These are phyloP conservation scores for Huiozyma sinensis DNA, from an alignment of 805 yeast species.

Conservation along the genomic window DNA sequence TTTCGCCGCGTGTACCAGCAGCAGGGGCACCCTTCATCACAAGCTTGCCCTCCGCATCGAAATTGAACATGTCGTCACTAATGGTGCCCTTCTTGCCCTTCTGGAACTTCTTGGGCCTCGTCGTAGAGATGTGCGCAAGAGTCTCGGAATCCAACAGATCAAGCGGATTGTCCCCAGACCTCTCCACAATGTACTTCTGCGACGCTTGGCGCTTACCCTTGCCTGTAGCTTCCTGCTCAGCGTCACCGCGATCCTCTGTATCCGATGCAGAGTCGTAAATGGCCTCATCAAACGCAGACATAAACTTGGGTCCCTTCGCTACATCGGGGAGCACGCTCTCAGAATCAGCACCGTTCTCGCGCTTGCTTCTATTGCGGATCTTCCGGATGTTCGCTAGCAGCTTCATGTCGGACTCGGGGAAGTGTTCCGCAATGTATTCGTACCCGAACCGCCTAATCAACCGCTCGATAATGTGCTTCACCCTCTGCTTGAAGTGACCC, in stretches of 20 bases:
- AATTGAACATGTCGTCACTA: constrained; percentile 23
- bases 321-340: constrained; percentile 10
- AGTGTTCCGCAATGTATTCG: constrained; percentile 66
- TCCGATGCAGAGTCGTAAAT: constrained; percentile 65
- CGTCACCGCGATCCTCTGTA: constrained; percentile 42
- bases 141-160: constrained; percentile 82
- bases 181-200: constrained; percentile 63
- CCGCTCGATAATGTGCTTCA: constrained; percentile 87
- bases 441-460: constrained; percentile 83
- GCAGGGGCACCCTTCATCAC: constrained; percentile 23
- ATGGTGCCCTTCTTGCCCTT: constrained; percentile 18
- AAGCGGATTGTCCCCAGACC: constrained; percentile 61
- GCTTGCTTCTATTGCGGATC: constrained; percentile 71
- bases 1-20: background rate
- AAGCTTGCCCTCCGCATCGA: constrained; percentile 28
- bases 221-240: constrained; percentile 9
- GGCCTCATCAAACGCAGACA: constrained; percentile 89
- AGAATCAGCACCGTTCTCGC: constrained; percentile 30
- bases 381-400: constrained; percentile 78
- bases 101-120: constrained; percentile 58
- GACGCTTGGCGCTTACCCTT: constrained; percentile 19
- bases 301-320: constrained; percentile 40
- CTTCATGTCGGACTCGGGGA: constrained; percentile 86
- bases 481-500: constrained; percentile 87
- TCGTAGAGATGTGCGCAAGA: constrained; percentile 77